These are phyloP conservation scores for Primulina tabacum DNA, from an alignment of 257 asterid species.

Conservation along the genomic window DNA sequence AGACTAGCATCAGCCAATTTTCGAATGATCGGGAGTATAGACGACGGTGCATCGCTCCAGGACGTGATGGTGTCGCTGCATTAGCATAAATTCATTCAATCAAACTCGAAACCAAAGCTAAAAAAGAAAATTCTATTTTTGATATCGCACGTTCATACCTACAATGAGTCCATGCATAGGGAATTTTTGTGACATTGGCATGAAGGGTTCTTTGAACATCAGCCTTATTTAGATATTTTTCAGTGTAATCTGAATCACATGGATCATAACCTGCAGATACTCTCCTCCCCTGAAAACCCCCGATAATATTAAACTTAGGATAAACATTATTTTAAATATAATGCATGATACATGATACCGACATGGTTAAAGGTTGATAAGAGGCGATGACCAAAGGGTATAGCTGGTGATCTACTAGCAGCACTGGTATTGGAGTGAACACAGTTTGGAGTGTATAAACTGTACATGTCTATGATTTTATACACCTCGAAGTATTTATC, in stretches of 20 bases:
- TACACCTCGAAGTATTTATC: conserved; percentile 56
- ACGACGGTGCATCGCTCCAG: conserved; percentile 50
- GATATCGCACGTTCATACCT: conserved; percentile 34
- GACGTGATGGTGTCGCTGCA: conserved; percentile 49
- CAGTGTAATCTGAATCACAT: conserved; percentile 49
- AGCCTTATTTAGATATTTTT: conserved; percentile 51
- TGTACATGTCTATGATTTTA: conserved; percentile 72
- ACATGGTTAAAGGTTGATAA: conserved; percentile 37
- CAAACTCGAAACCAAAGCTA: too few relatives aligned
- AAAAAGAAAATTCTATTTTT: not conserved
- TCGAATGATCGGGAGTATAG: conserved; percentile 36
- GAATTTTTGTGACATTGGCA: conserved; percentile 65
- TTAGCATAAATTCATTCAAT: not conserved
- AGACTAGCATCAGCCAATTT: conserved; percentile 30
- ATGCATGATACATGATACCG: conserved; percentile 17
- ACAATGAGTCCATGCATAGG: conserved; percentile 85
- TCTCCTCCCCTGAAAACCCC: conserved; percentile 40
- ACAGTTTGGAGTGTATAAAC: conserved; percentile 64
- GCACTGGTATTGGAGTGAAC: conserved; percentile 21
- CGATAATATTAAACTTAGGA: not conserved
- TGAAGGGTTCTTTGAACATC: conserved; percentile 83
- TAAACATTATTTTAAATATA: too few relatives aligned
- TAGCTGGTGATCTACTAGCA: conserved; percentile 9
- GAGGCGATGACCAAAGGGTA: conserved; percentile 34
- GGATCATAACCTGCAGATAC: conserved; percentile 70